Percentiles rank a stretch among this genome's conserved stretches.
phyloP scores from a whole-genome alignment of 2,329 filamentous ascomycete species.

The Aphanocladium album region DNA sequence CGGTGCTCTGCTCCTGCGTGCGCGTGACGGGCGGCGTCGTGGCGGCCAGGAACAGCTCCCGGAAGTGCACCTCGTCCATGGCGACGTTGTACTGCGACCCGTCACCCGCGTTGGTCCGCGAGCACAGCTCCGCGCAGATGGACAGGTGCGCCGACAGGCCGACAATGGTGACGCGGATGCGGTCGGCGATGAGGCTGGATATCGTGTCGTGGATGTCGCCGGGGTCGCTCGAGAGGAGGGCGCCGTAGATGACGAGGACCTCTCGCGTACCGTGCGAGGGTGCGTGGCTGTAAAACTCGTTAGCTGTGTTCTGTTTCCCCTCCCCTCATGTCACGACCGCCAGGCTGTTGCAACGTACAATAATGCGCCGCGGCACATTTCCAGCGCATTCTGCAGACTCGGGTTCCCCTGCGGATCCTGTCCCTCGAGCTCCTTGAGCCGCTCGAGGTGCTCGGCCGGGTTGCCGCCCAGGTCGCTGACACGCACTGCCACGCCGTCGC shows the following conservation, averaged over 20 bases:
- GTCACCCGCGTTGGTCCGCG: constrained; percentile 80
- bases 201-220: constrained; percentile 95
- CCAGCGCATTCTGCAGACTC: constrained; percentile 87
- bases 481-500: constrained; percentile 79
- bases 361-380: constrained; percentile 89
- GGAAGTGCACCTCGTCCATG: constrained; percentile 70
- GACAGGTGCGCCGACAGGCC: constrained; percentile 88
- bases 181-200: constrained; percentile 68
- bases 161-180: constrained; percentile 82
- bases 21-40: constrained; percentile 87
- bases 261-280: constrained; percentile 92
- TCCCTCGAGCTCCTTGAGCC: constrained; percentile 61
- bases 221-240: constrained; percentile 83
- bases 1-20: constrained; percentile 51
- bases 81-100: constrained; percentile 74
- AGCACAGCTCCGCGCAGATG: constrained; percentile 84
- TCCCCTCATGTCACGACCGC: no score
- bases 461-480: constrained; percentile 91
- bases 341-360: constrained; percentile 49
- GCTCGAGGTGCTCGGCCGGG: constrained; percentile 78
- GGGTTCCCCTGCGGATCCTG: constrained; percentile 69
- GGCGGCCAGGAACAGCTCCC: constrained; percentile 79
- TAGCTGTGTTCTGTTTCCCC: no score
- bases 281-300: constrained; percentile 57
- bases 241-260: constrained; percentile 86